Conservation (phyloP, 129 eudicot species). For the Smallanthus sonchifolius region DNA sequence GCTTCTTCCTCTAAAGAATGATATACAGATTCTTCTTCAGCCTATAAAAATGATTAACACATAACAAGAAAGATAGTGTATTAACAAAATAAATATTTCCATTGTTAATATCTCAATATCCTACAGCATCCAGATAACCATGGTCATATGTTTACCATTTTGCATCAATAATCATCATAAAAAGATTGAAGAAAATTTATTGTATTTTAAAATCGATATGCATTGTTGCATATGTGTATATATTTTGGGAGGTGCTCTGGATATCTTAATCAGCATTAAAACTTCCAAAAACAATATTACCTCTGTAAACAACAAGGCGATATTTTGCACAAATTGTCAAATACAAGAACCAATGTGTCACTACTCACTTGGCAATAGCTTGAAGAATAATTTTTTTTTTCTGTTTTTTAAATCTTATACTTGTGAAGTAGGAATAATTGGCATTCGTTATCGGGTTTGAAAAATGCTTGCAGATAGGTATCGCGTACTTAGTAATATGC, state of each 20-base stretch:
- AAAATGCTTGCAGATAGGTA: neutral
- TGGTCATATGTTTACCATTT: neutral
- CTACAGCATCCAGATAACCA: neutral
- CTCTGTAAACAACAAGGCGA: neutral
- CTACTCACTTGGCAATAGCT: neutral
- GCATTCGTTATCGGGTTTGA: neutral
- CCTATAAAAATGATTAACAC: slow-evolving; percentile 24
- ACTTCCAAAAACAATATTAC: neutral
- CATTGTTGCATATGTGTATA: too few species aligned
- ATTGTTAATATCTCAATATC: neutral
- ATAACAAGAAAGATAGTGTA: neutral
- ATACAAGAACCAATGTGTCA: neutral
- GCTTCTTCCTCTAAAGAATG: slow-evolving; percentile 61
- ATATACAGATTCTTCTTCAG: slow-evolving; percentile 46
- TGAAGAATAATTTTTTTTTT: neutral
- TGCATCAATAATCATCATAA: neutral
- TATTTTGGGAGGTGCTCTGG: too few species aligned
- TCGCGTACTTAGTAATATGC: neutral
- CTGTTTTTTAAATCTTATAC: neutral
- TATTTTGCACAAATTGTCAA: too few species aligned
- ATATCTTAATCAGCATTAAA: neutral
- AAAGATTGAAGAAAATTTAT: too few species aligned
- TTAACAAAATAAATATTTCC: neutral
- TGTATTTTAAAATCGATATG: too few species aligned
- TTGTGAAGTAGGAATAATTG: neutral